Evolutionary conservation across 2,329 filamentous ascomycete genomes (phyloP), one percentile per base, ranked within the genome.

Genomic region (Epichloe uncinata): DNA sequence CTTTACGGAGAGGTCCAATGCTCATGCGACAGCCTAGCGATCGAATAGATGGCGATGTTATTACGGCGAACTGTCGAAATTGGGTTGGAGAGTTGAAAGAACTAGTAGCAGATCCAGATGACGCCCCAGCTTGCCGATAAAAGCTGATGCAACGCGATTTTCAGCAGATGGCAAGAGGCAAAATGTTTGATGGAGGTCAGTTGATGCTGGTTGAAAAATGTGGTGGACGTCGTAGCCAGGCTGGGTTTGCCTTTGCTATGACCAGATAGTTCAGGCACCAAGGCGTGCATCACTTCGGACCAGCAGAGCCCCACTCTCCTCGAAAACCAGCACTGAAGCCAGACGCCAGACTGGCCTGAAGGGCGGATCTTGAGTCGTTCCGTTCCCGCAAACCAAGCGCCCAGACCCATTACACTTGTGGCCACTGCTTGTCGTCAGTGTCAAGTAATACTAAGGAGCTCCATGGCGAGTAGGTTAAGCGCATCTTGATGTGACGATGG

Each of bases 261-360:
- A 62, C 64, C 63, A 54, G 53, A 59, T 53, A 58, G 60, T 52
- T 64, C 62, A 65, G 64, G 63, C 63, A 66, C 47, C 56, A 61
- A 61, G 53, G 46, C 51, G 30, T 41, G 26, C 40, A 40, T 20
- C 15, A 34, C 12, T 22, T 44, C 30, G 34, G n/a, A 18, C 5
- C n/a, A 18, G 13, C 16, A 42, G 8, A 13, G 38, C 42, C 36
- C 20, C n/a, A n/a, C n/a, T n/a, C n/a, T n/a, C n/a, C n/a, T n/a
- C n/a, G n/a, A n/a, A n/a, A n/a, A n/a, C n/a, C n/a, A n/a, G n/a
- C n/a, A n/a, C n/a, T n/a, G n/a, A n/a, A n/a, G n/a, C 9, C n/a
- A 33, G 9, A n/a, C 37, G n/a, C 8, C 12, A 26, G 30, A 16
- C 30, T n/a, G 36, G 16, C 20, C 45, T 9, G 12, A n/a, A 8